phyloP scores from a whole-genome alignment of 345 rosid species.

The Diplotaxis tenuifolia region DNA sequence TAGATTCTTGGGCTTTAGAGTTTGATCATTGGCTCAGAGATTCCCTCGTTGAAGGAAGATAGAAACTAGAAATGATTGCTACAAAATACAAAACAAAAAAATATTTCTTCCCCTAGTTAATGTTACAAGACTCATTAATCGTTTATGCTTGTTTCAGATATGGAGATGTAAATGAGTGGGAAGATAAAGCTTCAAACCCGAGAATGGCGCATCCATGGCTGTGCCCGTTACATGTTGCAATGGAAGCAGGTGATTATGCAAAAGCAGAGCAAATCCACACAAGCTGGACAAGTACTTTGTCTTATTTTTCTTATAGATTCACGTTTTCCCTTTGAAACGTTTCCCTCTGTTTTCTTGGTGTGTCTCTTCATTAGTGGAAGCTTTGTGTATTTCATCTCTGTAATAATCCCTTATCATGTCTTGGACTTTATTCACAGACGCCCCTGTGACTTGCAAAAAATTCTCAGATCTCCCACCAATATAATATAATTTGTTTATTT shows the following conservation, averaged over 20 bases:
- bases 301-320: conserved; percentile 81
- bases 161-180: conserved; percentile 75
- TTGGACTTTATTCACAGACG: too few species aligned
- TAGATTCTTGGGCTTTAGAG: conserved; percentile 74
- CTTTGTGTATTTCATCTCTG: background rate
- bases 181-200: conserved; percentile 64
- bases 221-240: conserved; percentile 86
- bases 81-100: too few species aligned
- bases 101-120: too few species aligned
- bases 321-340: conserved; percentile 35
- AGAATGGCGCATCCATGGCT: conserved; percentile 83
- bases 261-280: conserved; percentile 70
- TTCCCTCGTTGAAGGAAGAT: conserved; percentile 86
- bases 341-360: background rate
- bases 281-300: conserved; percentile 75
- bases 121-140: background rate
- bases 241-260: conserved; percentile 74
- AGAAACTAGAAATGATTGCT: too few species aligned
- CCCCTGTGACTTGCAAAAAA: too few species aligned
- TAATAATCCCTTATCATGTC: too few species aligned
- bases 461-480: too few species aligned
- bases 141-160: conserved; percentile 42
- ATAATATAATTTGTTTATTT: too few species aligned
- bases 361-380: background rate
- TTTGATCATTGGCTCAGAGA: conserved; percentile 88